Evolutionary conservation across 2,329 filamentous ascomycete genomes (phyloP), one percentile per base, ranked within the genome.

Genomic region (Sphaerulina vaccinii): DNA sequence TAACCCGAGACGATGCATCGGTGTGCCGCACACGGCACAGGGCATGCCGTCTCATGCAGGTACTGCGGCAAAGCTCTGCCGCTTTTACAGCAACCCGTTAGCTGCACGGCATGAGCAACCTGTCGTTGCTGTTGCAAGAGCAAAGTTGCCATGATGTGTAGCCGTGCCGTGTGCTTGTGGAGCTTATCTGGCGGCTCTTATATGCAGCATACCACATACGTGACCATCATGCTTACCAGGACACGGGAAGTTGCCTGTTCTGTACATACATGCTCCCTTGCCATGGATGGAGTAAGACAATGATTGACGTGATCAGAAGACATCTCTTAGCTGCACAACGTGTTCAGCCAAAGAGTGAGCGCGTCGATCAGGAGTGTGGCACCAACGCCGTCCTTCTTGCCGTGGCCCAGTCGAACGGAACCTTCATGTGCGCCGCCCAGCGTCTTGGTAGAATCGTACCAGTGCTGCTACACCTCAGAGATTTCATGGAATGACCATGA

Each of bases 221-320:
- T 32, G 10, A 32, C 27, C 27, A 11, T 13, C 27, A 10, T 22
- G 22, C 27, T 15, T 23, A 19, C 8, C 29, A 15, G 24, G 16
- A 18, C 24, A 18, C 3, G 32, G 24, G 32, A 8, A 15, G 22
- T 43, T 22, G 6, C n/a, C 3, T 18, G 24, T 24, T 41, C 19
- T 29, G 22, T 11, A 11, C 19, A 2, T n/a, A n/a, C 13, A 32
- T 32, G 10, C 27, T n/a, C n/a, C n/a, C n/a, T n/a, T n/a, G n/a
- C n/a, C 27, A 32, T 32, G 27, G 27, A 32, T 32, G 4, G 15
- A 13, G 45, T 33, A 23, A 54, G 40, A 54, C 52, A 50, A n/a
- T 41, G 19, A 42, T 53, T 56, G 54, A 56, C 54, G 54, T 56
- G 54, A 51, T 50, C 46, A 29, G 29, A 15, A 21, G 23, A 56